Conservation (phyloP, 148 eudicot species). For the Chenopodium formosanum region DNA sequence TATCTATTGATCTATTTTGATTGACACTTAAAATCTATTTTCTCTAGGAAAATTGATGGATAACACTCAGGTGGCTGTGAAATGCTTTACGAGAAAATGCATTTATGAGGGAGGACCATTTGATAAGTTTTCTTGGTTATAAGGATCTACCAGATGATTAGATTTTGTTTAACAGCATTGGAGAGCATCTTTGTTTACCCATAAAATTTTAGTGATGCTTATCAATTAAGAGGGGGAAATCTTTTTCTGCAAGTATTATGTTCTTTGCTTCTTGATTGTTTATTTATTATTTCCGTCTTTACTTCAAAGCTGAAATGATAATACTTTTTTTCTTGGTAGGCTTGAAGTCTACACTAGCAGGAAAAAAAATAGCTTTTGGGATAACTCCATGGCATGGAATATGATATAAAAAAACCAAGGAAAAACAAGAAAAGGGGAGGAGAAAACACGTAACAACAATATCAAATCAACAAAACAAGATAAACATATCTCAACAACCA, state of each 20-base stretch:
- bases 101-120: slow-evolving; percentile 71
- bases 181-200: slow-evolving; percentile 95
- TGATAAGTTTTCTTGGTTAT: slow-evolving; percentile 89
- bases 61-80: slow-evolving; percentile 68
- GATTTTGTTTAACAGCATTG: slow-evolving; percentile 70
- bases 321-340: slow-evolving; percentile 25
- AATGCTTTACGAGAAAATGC: slow-evolving; percentile 89
- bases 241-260: background rate
- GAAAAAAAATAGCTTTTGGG: too few species aligned
- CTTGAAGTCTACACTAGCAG: too few species aligned
- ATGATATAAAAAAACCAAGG: too few species aligned
- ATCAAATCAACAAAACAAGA: too few species aligned
- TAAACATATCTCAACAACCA: too few species aligned
- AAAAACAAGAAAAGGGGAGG: too few species aligned
- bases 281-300: background rate
- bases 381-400: too few species aligned
- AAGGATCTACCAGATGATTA: slow-evolving; percentile 83
- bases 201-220: slow-evolving; percentile 82
- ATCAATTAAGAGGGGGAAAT: slow-evolving; percentile 72
- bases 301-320: background rate
- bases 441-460: too few species aligned
- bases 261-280: background rate
- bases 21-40: too few species aligned
- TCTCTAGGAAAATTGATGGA: slow-evolving; percentile 51
- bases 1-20: too few species aligned